Evolutionary conservation across 371 early-diverging fungal genomes (phyloP).

Genomic region (Mucor racemosus): DNA sequence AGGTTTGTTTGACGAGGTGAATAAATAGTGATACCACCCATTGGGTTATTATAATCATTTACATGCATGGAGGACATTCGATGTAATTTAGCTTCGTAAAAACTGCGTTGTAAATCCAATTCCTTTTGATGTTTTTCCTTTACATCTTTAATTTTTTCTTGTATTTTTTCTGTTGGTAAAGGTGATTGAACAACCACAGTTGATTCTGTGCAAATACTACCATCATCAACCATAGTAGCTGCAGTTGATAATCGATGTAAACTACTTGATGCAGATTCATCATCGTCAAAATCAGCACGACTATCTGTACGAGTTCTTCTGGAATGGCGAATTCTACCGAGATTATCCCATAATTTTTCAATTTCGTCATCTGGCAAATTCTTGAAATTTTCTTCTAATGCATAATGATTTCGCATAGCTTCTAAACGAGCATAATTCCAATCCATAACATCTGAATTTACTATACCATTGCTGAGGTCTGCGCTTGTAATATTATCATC

Average conservation of each 20-base stretch:
- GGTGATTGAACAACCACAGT: conserved; percentile 28
- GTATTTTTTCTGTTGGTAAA: conserved; percentile 32
- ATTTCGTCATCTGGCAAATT: conserved; percentile 65
- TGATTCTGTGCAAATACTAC: conserved; percentile 51
- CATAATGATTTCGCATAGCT: conserved; percentile 57
- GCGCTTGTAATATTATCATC: conserved; percentile 11
- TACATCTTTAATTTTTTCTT: conserved; percentile 57
- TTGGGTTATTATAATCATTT: conserved; percentile 7
- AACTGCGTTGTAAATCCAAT: conserved; percentile 54
- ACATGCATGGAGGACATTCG: conserved; percentile 50
- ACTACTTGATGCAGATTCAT: conserved; percentile 46
- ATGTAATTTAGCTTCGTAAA: conserved; percentile 63
- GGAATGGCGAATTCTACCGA: conserved; percentile 54
- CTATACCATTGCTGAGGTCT: conserved; percentile 42
- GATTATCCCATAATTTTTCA: conserved; percentile 62
- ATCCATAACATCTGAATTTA: conserved; percentile 59
- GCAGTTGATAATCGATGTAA: conserved; percentile 26
- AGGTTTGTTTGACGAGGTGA: conserved; percentile 44
- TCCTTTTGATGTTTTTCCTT: conserved; percentile 62
- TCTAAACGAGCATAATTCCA: conserved; percentile 83
- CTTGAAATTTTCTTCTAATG: conserved; percentile 49
- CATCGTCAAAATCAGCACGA: conserved; percentile 48
- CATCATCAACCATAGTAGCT: conserved; percentile 44
- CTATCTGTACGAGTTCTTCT: conserved; percentile 59
- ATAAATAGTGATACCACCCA: conserved; percentile 20